phyloP scores from a whole-genome alignment of 2,329 filamentous ascomycete species.

The Colletotrichum euphorbiae region DNA sequence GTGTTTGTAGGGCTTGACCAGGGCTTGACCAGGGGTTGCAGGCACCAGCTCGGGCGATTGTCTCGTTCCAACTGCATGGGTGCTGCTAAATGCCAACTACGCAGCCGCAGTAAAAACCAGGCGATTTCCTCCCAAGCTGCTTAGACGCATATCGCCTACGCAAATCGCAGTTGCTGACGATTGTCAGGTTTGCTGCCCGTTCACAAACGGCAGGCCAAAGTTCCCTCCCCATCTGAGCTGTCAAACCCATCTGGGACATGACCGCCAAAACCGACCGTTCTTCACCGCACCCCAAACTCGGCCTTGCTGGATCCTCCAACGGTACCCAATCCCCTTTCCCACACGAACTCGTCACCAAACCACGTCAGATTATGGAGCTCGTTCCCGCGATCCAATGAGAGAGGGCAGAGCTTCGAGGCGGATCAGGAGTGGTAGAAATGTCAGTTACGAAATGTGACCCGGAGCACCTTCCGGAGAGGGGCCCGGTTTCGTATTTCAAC shows the following conservation, averaged over 20 bases:
- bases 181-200: not conserved
- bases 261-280: slow-evolving; percentile 4
- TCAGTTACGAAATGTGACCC: not conserved
- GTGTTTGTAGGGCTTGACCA: not conserved
- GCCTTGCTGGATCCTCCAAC: slow-evolving; percentile 17
- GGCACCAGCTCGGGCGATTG: not conserved
- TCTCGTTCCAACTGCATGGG: not conserved
- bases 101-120: not conserved
- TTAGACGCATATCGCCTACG: not conserved
- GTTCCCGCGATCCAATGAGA: not conserved
- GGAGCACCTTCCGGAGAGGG: slow-evolving; percentile 20
- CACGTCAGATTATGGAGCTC: not conserved
- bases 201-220: not conserved
- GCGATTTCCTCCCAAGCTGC: not conserved
- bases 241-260: slow-evolving; percentile 16
- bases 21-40: not conserved
- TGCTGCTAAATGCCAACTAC: not conserved
- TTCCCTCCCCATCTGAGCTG: not conserved
- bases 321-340: slow-evolving; percentile 24
- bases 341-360: slow-evolving; percentile 11
- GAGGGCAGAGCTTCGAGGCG: not conserved
- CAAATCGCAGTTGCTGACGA: not conserved
- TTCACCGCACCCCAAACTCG: slow-evolving; percentile 2
- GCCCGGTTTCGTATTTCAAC: slow-evolving; percentile 26
- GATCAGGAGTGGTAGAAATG: not conserved